Conservation (phyloP, 2,329 filamentous ascomycete genomes). For the Blastomyces parvus region DNA sequence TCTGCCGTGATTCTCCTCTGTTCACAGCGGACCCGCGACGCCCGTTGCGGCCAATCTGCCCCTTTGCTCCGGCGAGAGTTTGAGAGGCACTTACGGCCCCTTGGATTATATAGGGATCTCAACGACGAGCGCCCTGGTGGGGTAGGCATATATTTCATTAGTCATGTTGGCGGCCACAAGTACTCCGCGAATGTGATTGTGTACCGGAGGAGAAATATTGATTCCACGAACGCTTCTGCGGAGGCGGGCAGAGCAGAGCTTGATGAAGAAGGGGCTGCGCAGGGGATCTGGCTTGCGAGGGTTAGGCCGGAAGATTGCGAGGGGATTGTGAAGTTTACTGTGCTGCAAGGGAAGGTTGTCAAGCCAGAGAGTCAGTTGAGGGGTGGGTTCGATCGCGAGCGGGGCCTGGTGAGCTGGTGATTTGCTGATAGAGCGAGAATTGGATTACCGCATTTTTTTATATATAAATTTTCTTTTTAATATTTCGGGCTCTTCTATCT, state of each 20-base stretch:
- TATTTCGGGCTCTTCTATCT: not conserved
- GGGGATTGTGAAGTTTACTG: slow-evolving; percentile 79
- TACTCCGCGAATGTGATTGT: slow-evolving; percentile 92
- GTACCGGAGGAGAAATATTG: slow-evolving; percentile 54
- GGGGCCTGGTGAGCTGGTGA: slow-evolving; percentile 79
- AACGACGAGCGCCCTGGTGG: slow-evolving; percentile 84
- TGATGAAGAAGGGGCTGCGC: slow-evolving; percentile 53
- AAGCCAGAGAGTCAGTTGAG: slow-evolving; percentile 79
- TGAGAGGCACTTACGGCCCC: slow-evolving; percentile 73
- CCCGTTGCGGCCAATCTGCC: slow-evolving; percentile 86
- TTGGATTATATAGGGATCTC: slow-evolving; percentile 76
- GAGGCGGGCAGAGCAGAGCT: slow-evolving; percentile 27
- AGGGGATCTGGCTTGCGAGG: slow-evolving; percentile 88
- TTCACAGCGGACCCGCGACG: slow-evolving; percentile 88
- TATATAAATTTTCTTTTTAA: no score
- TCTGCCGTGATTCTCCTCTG: slow-evolving; percentile 82
- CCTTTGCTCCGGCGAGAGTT: slow-evolving; percentile 82
- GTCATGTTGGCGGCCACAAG: slow-evolving; percentile 92
- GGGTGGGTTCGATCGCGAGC: slow-evolving; percentile 79
- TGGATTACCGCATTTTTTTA: not conserved
- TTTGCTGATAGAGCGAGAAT: not conserved
- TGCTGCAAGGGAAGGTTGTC: slow-evolving; percentile 86
- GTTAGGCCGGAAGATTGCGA: slow-evolving; percentile 83
- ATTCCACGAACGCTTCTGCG: slow-evolving; percentile 11
- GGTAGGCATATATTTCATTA: slow-evolving; percentile 93